Base-by-base conservation (phyloP, 257 asterid genomes). In the Solanum medicagineum region DNA sequence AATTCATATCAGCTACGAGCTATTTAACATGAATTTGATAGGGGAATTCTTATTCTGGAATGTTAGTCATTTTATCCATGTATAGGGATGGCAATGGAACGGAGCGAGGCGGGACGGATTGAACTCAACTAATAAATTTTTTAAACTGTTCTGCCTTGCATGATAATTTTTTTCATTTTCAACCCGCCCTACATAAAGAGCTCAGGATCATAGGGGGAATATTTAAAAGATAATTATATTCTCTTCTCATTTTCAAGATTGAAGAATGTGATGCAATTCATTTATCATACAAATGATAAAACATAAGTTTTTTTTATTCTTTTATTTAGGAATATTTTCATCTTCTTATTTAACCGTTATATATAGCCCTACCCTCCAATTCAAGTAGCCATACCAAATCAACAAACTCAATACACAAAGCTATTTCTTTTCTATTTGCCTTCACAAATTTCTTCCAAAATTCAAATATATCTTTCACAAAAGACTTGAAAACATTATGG, bases 391-490 rank as follows among this genome's bases (percentile, higher is more conserved):
- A 77, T 77, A 51, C 26, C 63, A 77, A 75, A 14, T 75, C 44
- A 75, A 75, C 59, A 75, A 75, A 75, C 60, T 75, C 22, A 75
- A 75, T 15, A 75, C 16, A 51, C 63, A 75, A 75, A 75, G 24
- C 62, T 6, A n/a, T 73, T 6, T n/a, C 32, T 73, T 0, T 71
- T n/a, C 80, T 71, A 71, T 15, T 44, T 0, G 55, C 19, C 80
- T 71, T 42, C 32, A 19, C 81, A 11, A 1, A 44, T 3, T 74
- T 22, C 24, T 7, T 32, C n/a, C 66, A 14, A 59, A 3, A 49
- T 15, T 24, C 0, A 4, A 75, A 14, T 7, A 20, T n/a, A 65
- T 68, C 49, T 75, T 49, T 14, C 24, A 49, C 22, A 55, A 75
- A 75, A 75, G 19, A 49, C 10, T 14, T 24, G 0, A 62, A n/a